A percentile compares a stretch with the other conserved stretches of the same genome.
Conservation (phyloP, 306 rosid genomes). For the Citrullus mucosospermus region DNA sequence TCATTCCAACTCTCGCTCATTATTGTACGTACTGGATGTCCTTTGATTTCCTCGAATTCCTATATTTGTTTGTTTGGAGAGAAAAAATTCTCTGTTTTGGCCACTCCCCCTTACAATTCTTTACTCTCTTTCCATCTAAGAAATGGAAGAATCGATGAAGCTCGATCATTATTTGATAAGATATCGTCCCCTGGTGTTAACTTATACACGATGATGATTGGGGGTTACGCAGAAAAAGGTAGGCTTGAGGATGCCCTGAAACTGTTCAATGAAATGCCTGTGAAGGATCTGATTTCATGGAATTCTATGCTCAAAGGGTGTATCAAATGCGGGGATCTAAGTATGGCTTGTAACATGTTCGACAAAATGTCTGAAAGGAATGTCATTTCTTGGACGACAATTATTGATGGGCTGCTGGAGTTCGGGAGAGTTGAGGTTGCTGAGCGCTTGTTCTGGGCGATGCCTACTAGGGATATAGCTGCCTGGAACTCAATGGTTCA, state of each 20-base stretch:
- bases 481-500: conserved; percentile 78
- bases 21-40: not conserved
- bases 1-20: conserved; percentile 6
- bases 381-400: conserved; percentile 69
- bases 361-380: conserved; percentile 46
- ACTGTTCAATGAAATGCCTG: conserved; percentile 44
- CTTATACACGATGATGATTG: conserved; percentile 34
- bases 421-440: conserved; percentile 49
- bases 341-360: conserved; percentile 40
- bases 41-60: not conserved
- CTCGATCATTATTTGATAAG: conserved; percentile 33
- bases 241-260: conserved; percentile 39
- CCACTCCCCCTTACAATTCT: conserved; percentile 12
- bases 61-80: conserved; percentile 14
- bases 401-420: conserved; percentile 38
- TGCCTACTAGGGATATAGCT: conserved; percentile 55
- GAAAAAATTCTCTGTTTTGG: conserved; percentile 4
- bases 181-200: conserved; percentile 32
- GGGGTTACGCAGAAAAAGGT: conserved; percentile 26
- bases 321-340: conserved; percentile 39
- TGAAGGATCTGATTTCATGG: conserved; percentile 54
- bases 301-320: conserved; percentile 64
- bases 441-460: conserved; percentile 38
- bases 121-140: conserved; percentile 26
- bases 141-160: conserved; percentile 34